These are phyloP conservation scores for Triangularia verruculosa DNA, from an alignment of 2,329 filamentous ascomycete species.

Conservation along the genomic window DNA sequence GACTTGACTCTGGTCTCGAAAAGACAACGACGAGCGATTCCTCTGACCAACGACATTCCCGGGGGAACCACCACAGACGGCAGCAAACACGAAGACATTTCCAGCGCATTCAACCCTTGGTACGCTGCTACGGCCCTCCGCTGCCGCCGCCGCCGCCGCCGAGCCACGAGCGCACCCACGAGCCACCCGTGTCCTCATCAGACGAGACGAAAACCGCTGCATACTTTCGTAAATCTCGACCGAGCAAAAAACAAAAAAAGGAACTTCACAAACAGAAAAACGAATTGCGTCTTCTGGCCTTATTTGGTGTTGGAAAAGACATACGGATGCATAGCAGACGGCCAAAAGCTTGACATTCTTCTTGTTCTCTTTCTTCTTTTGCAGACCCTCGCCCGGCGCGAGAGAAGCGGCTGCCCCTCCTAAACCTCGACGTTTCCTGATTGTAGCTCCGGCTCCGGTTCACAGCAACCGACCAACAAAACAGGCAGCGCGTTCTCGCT, in stretches of 20 bases:
- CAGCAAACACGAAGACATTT: not conserved
- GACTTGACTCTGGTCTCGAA: not conserved
- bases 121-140: not conserved
- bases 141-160: not conserved
- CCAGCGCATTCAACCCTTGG: not conserved
- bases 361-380: conserved; percentile 13
- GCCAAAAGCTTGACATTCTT: conserved; percentile 9
- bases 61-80: not conserved
- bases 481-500: conserved; percentile 20
- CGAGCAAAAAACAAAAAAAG: not conserved
- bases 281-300: not conserved
- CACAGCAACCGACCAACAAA: conserved; percentile 5
- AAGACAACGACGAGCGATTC: conserved; percentile 3
- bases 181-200: not conserved
- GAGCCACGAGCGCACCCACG: not conserved
- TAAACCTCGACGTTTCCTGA: conserved; percentile 1
- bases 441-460: not conserved
- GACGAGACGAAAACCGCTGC: not conserved
- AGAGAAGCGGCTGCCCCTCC: conserved; percentile 21
- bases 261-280: not conserved
- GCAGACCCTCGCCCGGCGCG: conserved; percentile 28
- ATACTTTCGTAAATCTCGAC: not conserved
- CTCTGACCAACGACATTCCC: not conserved
- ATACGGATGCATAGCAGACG: conserved; percentile 21
- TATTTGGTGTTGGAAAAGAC: conserved; percentile 1